Evolutionary conservation across 1,284 basidiomycete species (phyloP).

Genomic region (Rhodotorula glutinis): DNA sequence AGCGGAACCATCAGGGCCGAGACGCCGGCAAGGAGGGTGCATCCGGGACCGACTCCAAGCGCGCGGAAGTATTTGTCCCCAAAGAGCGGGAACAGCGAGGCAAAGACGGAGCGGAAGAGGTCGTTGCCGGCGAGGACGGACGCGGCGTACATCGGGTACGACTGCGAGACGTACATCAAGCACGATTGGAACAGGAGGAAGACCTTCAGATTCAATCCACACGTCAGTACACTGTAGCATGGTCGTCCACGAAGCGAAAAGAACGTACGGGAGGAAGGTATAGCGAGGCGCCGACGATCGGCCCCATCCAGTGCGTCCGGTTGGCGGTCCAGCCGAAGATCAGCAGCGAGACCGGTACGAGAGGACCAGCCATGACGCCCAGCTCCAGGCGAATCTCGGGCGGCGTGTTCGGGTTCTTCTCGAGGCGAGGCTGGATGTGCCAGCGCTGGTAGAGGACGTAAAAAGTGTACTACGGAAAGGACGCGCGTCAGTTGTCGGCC

Average conservation of each 20-base stretch:
- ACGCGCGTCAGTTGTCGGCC: neutral
- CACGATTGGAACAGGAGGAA: constrained; percentile 28
- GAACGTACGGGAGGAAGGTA: constrained; percentile 14
- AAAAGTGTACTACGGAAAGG: constrained; percentile 28
- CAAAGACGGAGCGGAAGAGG: constrained; percentile 31
- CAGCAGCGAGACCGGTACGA: constrained; percentile 28
- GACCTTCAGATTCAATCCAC: neutral
- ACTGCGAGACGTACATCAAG: constrained; percentile 17
- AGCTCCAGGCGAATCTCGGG: constrained; percentile 35
- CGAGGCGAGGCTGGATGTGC: constrained; percentile 20
- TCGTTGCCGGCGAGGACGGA: constrained; percentile 40
- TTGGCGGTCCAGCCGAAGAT: constrained; percentile 35
- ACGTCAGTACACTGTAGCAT: neutral
- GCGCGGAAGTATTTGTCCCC: constrained; percentile 42
- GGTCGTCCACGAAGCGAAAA: neutral
- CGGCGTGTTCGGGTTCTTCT: constrained; percentile 20
- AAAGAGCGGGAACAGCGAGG: constrained; percentile 41
- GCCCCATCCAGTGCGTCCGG: constrained; percentile 28
- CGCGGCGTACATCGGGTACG: constrained; percentile 32
- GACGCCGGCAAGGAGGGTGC: constrained; percentile 43
- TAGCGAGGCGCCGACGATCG: constrained; percentile 28
- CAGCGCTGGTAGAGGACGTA: constrained; percentile 33
- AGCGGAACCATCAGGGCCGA: constrained; percentile 43
- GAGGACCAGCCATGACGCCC: constrained; percentile 18
- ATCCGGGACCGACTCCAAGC: constrained; percentile 44